phyloP scores from a whole-genome alignment of 1,139 yeast genomes.

The Taiozyma sp. region DNA sequence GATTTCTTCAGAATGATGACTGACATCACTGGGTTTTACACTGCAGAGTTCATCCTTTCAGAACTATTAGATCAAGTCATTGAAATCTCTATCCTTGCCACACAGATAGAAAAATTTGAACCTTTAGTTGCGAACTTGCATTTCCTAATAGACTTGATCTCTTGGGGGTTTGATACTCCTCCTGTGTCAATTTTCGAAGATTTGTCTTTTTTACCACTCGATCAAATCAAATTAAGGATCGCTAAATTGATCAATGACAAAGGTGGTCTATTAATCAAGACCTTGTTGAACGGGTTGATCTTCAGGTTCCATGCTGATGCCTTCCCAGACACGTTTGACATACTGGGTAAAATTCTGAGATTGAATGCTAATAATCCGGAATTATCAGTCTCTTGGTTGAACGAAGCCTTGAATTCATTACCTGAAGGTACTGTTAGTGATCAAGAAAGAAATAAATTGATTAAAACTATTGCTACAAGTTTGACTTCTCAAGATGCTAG shows the following conservation, averaged over 20 bases:
- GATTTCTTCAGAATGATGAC: constrained; percentile 84
- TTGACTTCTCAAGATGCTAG: constrained; percentile 68
- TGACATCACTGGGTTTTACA: constrained; percentile 78
- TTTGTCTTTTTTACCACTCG: constrained; percentile 33
- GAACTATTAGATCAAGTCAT: constrained; percentile 54
- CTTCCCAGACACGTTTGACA: constrained; percentile 71
- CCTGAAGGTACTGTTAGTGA: constrained; percentile 56
- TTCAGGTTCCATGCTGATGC: constrained; percentile 70
- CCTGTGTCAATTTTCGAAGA: constrained; percentile 69
- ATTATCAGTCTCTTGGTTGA: constrained; percentile 56
- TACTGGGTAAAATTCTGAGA: constrained; percentile 61
- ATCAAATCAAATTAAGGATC: constrained; percentile 38
- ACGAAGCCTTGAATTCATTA: constrained; percentile 46
- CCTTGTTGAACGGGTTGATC: constrained; percentile 62
- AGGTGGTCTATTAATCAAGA: constrained; percentile 53
- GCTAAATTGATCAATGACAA: constrained; percentile 39
- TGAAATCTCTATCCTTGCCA: constrained; percentile 55
- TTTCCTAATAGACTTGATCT: constrained; percentile 70
- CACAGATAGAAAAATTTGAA: constrained; percentile 61
- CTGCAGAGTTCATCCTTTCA: constrained; percentile 56
- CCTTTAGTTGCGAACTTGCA: constrained; percentile 70
- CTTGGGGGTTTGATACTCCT: constrained; percentile 81
- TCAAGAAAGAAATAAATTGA: constrained; percentile 60
- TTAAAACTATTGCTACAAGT: constrained; percentile 54
- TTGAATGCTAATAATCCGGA: constrained; percentile 34